Percentiles rank a stretch among this genome's conserved stretches.
Evolutionary conservation across 1,284 basidiomycete species (phyloP).

Genomic region (Kalmanozyma brasiliensis): DNA sequence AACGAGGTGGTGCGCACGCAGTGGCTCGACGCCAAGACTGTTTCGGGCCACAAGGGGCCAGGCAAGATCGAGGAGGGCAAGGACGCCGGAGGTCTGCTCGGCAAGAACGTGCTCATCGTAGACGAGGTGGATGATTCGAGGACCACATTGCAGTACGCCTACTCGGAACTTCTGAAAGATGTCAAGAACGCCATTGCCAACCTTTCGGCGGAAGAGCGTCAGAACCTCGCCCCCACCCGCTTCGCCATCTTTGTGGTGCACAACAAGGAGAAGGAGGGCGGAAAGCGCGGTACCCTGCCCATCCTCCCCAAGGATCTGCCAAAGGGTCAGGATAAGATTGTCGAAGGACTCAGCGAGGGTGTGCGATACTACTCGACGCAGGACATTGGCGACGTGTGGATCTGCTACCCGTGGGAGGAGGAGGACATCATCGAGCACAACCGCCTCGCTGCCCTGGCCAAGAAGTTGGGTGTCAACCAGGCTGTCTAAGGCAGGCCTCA

Average conservation of each 20-base stretch:
- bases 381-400: slow-evolving; percentile 65
- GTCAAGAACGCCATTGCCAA: slow-evolving; percentile 57
- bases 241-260: slow-evolving; percentile 68
- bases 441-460: slow-evolving; percentile 64
- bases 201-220: slow-evolving; percentile 55
- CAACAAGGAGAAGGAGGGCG: slow-evolving; percentile 62
- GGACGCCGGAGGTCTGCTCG: slow-evolving; percentile 63
- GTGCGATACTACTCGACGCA: slow-evolving; percentile 66
- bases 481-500: no score
- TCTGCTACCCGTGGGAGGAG: slow-evolving; percentile 66
- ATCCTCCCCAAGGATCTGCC: slow-evolving; percentile 50
- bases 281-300: slow-evolving; percentile 64
- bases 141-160: slow-evolving; percentile 67
- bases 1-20: slow-evolving; percentile 66
- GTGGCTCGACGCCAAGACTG: slow-evolving; percentile 64
- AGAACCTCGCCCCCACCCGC: slow-evolving; percentile 59
- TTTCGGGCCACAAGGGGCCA: slow-evolving; percentile 37
- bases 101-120: slow-evolving; percentile 67
- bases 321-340: slow-evolving; percentile 52
- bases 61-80: slow-evolving; percentile 57
- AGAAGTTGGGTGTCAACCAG: slow-evolving; percentile 55
- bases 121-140: slow-evolving; percentile 68
- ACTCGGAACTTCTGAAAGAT: slow-evolving; percentile 66
- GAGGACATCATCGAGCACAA: slow-evolving; percentile 67
- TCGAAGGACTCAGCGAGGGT: slow-evolving; percentile 59